Percentiles rank a stretch among this genome's conserved stretches.
These are phyloP conservation scores for Hericium coralloides DNA, from an alignment of 768 basidiomycete genomes.

Conservation along the genomic window DNA sequence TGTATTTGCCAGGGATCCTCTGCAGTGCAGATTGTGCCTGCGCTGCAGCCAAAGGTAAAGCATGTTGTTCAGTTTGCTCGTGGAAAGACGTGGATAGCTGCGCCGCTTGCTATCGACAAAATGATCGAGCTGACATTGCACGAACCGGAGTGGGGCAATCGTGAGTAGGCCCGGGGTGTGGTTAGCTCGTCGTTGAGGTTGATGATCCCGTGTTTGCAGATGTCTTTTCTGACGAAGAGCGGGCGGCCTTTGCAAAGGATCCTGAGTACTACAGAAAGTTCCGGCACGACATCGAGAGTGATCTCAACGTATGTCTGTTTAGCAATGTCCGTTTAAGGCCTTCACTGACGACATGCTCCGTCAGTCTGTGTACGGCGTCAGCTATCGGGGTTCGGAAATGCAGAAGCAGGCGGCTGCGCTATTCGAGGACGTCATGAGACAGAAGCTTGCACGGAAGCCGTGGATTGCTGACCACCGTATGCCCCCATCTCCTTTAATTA, in stretches of 20 bases:
- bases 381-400: constrained; percentile 8
- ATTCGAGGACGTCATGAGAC: constrained; percentile 14
- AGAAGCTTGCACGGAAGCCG: constrained; percentile 18
- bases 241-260: constrained; percentile 13
- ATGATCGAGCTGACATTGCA: constrained; percentile 7
- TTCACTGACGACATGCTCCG: not conserved
- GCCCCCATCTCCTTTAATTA: not conserved
- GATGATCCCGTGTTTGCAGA: constrained; percentile 5
- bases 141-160: constrained; percentile 3
- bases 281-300: constrained; percentile 12
- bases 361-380: constrained; percentile 8
- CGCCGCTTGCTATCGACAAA: constrained; percentile 3
- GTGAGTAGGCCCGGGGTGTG: not conserved
- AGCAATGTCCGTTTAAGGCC: not conserved
- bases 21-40: constrained; percentile 18
- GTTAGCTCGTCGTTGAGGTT: not conserved
- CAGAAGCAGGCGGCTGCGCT: constrained; percentile 9
- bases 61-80: constrained; percentile 17
- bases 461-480: constrained; percentile 16
- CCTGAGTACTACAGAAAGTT: constrained; percentile 10
- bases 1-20: constrained; percentile 12
- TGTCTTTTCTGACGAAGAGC: constrained; percentile 16
- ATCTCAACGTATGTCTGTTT: constrained; percentile 13
- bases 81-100: constrained; percentile 16
- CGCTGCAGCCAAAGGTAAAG: constrained; percentile 13